phyloP scores from a whole-genome alignment of 768 basidiomycete species.

The Termitomyces sp. region DNA sequence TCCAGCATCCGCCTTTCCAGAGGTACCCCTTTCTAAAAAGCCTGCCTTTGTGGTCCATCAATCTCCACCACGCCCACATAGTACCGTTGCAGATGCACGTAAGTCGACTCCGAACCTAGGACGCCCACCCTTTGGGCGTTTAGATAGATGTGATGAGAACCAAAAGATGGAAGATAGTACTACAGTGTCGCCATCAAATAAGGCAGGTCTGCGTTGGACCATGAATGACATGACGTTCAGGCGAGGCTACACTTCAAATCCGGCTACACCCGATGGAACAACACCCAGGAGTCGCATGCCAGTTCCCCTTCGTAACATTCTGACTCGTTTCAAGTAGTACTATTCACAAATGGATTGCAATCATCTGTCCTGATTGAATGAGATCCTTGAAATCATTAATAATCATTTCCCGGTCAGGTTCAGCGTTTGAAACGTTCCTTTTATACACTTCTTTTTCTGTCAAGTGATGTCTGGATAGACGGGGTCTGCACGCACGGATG shows the following conservation, averaged over 20 bases:
- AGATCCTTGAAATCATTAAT: too few species aligned
- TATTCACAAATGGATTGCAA: not conserved
- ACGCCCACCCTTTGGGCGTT: conserved; percentile 31
- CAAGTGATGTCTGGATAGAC: too few species aligned
- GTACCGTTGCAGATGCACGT: conserved; percentile 8
- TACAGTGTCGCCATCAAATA: conserved; percentile 15
- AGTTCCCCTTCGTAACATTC: conserved; percentile 41
- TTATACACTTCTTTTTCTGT: too few species aligned
- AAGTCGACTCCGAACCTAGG: conserved; percentile 18
- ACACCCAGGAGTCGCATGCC: conserved; percentile 41
- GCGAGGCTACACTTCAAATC: conserved; percentile 20
- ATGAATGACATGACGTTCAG: conserved; percentile 31
- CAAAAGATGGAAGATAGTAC: conserved; percentile 12
- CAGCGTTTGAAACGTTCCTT: too few species aligned
- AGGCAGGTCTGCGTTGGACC: conserved; percentile 23
- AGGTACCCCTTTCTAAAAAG: conserved; percentile 1
- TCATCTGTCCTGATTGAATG: too few species aligned
- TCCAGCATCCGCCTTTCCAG: conserved; percentile 6
- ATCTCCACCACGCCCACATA: conserved; percentile 9
- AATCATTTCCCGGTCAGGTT: too few species aligned
- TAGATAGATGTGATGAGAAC: conserved; percentile 14
- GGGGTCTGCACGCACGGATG: too few species aligned
- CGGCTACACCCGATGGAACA: conserved; percentile 8
- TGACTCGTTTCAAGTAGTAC: conserved; percentile 40
- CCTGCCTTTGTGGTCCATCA: conserved; percentile 1